Percentiles rank a stretch among this genome's conserved stretches.
Evolutionary conservation across 2,329 filamentous ascomycete genomes (phyloP).

Genomic region (Fusarium sp.): DNA sequence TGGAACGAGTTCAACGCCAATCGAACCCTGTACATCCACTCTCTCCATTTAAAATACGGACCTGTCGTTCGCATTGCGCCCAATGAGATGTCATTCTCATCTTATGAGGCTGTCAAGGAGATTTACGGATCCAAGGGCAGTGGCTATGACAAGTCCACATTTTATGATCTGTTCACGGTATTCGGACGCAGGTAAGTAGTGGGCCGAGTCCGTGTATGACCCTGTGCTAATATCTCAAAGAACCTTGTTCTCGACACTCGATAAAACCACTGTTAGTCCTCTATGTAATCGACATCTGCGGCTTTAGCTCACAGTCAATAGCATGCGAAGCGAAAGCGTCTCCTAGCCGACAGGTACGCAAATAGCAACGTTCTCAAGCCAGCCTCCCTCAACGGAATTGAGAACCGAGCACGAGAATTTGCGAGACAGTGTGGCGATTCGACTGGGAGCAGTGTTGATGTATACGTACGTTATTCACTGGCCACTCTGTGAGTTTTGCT

Average conservation of each 20-base stretch:
- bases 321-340: slow-evolving; percentile 71
- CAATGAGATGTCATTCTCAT: slow-evolving; percentile 68
- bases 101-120: slow-evolving; percentile 66
- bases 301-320: slow-evolving; percentile 41
- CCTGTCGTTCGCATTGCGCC: slow-evolving; percentile 67
- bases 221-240: slow-evolving; percentile 43
- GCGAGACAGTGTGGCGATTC: slow-evolving; percentile 61
- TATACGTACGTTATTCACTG: slow-evolving; percentile 63
- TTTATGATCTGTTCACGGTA: slow-evolving; percentile 69
- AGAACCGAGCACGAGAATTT: slow-evolving; percentile 66
- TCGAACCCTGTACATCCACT: slow-evolving; percentile 65
- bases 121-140: slow-evolving; percentile 71
- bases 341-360: slow-evolving; percentile 74
- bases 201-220: accelerated
- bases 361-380: slow-evolving; percentile 73
- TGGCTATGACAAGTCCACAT: slow-evolving; percentile 72
- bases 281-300: accelerated
- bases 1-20: slow-evolving; percentile 65
- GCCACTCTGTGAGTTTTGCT: neutral
- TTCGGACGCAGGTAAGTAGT: slow-evolving; percentile 62
- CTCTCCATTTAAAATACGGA: slow-evolving; percentile 65
- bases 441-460: slow-evolving; percentile 61
- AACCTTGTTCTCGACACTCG: slow-evolving; percentile 69
- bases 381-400: slow-evolving; percentile 66
- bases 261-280: slow-evolving; percentile 60